Evolutionary conservation across 169 alveolate genomes (phyloP).

Genomic region (Cryptosporidium viatorum): DNA sequence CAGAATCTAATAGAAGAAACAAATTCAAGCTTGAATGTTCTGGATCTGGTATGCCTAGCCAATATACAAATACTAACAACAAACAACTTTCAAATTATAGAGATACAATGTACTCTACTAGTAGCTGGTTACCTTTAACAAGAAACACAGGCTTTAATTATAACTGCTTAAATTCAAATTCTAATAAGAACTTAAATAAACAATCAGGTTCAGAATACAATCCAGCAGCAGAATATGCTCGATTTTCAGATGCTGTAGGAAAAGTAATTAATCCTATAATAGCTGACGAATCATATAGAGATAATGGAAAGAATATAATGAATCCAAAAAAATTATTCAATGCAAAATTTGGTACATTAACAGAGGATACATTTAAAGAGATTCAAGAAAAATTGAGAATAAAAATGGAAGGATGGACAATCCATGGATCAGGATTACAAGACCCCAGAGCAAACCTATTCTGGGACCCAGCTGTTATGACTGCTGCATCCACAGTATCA

Average conservation of each 20-base stretch:
- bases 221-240: conserved; percentile 68
- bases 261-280: conserved; percentile 52
- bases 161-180: conserved; percentile 32
- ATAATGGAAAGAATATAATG: conserved; percentile 27
- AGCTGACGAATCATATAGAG: conserved; percentile 67
- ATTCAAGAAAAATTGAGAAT: conserved; percentile 53
- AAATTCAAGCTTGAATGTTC: not conserved
- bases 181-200: not conserved
- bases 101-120: conserved; percentile 45
- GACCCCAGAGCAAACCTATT: conserved; percentile 66
- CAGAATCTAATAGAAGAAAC: not conserved
- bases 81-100: conserved; percentile 3
- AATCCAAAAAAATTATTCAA: conserved; percentile 58
- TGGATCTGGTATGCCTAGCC: conserved; percentile 24
- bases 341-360: conserved; percentile 61
- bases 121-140: conserved; percentile 37
- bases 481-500: conserved; percentile 46
- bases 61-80: conserved; percentile 11
- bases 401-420: conserved; percentile 67
- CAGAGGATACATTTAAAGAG: conserved; percentile 35
- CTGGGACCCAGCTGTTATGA: conserved; percentile 72
- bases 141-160: conserved; percentile 50
- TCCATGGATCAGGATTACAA: conserved; percentile 62
- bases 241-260: conserved; percentile 70
- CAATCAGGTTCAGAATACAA: conserved; percentile 35